A percentile compares a stretch with the other conserved stretches of the same genome.
phyloP scores from a whole-genome alignment of 192 early-diverging fungal genomes.

The Coemansia sp. region DNA sequence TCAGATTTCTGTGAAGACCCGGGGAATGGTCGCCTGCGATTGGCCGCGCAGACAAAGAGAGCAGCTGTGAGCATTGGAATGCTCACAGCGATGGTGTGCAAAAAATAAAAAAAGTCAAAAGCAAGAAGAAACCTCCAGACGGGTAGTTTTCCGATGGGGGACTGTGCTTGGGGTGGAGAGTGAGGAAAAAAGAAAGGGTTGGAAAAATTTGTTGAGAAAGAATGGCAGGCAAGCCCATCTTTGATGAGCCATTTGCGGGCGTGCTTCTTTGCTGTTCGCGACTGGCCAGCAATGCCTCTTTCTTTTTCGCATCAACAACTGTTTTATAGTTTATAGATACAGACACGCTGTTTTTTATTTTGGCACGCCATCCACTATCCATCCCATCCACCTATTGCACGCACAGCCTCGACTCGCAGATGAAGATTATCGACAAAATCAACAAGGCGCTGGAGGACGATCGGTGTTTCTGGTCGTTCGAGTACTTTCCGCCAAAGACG shows the following conservation, averaged over 20 bases:
- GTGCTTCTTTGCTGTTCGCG: no score
- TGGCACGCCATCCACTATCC: constrained; percentile 4
- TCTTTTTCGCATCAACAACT: neutral
- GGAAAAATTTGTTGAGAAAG: no score
- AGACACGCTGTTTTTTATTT: no score
- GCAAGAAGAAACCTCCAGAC: neutral
- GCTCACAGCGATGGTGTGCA: neutral
- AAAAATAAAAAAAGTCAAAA: neutral
- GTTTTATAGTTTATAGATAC: no score
- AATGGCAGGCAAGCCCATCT: no score
- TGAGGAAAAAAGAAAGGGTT: no score
- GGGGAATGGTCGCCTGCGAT: constrained; percentile 8
- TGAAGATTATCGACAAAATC: constrained; percentile 80
- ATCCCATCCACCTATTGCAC: neutral
- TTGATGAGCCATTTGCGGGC: no score
- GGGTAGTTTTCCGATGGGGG: neutral
- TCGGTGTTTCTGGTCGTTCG: constrained; percentile 84
- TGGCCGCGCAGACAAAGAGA: constrained; percentile 1
- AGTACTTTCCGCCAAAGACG: constrained; percentile 98
- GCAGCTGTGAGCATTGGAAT: constrained; percentile 7
- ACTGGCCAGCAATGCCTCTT: neutral
- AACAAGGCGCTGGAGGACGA: constrained; percentile 66
- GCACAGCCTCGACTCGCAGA: constrained; percentile 12
- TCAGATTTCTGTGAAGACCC: neutral
- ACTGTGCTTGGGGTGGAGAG: no score